phyloP scores from a whole-genome alignment of 2,329 filamentous ascomycete genomes.

The Calycina marina region DNA sequence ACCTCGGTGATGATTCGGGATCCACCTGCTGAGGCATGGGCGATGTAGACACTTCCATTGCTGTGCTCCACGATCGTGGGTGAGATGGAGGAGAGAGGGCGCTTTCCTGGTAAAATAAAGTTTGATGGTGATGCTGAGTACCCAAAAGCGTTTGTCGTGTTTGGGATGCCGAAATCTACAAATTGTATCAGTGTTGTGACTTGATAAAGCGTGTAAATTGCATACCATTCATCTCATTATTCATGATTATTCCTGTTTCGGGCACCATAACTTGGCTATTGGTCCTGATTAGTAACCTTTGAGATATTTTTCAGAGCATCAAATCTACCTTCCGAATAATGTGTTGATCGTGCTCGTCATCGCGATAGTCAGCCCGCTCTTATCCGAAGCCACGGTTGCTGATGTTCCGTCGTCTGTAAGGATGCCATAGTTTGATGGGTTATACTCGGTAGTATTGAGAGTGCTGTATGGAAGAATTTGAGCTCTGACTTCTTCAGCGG shows the following conservation, averaged over 20 bases:
- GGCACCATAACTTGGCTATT: slow-evolving; percentile 43
- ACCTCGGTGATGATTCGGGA: slow-evolving; percentile 52
- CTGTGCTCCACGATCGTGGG: slow-evolving; percentile 47
- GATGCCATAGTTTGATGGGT: slow-evolving; percentile 44
- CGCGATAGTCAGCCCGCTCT: slow-evolving; percentile 44
- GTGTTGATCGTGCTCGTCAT: slow-evolving; percentile 55
- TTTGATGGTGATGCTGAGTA: slow-evolving; percentile 50
- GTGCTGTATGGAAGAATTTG: slow-evolving; percentile 44
- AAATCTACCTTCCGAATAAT: too few species aligned
- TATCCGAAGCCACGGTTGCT: slow-evolving; percentile 39
- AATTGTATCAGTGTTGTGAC: slow-evolving; percentile 1
- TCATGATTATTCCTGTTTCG: slow-evolving; percentile 58
- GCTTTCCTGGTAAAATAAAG: slow-evolving; percentile 48
- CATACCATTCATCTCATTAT: slow-evolving; percentile 47
- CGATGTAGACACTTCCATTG: slow-evolving; percentile 41
- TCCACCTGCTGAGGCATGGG: slow-evolving; percentile 49
- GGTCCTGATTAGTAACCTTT: too few species aligned
- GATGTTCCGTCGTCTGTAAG: slow-evolving; percentile 35
- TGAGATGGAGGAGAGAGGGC: slow-evolving; percentile 48
- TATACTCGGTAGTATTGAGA: slow-evolving; percentile 43
- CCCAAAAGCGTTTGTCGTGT: slow-evolving; percentile 48
- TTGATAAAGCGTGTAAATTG: background rate
- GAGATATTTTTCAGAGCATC: too few species aligned
- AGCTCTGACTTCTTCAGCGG: slow-evolving; percentile 35
- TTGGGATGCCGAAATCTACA: slow-evolving; percentile 49